These are phyloP conservation scores for Geotrichum carabidarum DNA, from an alignment of 1,139 yeast species.

Conservation along the genomic window DNA sequence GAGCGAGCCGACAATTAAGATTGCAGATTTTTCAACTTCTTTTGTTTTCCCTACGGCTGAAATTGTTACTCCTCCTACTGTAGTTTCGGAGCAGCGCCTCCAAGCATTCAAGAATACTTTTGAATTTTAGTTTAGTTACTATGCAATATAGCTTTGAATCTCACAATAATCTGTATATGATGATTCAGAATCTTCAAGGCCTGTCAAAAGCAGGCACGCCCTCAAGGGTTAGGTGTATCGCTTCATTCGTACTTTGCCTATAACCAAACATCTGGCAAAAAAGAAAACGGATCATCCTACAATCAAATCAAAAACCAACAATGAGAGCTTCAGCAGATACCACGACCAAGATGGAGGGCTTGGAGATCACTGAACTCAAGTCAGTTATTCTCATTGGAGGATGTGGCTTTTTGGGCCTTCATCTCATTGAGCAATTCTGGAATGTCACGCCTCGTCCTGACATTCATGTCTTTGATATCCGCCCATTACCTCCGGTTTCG, in stretches of 20 bases:
- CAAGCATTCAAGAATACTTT: neutral
- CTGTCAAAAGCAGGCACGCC: neutral
- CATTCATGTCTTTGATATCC: constrained; percentile 83
- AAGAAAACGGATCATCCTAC: neutral
- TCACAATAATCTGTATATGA: neutral
- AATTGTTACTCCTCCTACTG: neutral
- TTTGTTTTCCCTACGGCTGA: neutral
- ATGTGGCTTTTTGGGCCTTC: constrained; percentile 90
- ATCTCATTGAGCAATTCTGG: constrained; percentile 79
- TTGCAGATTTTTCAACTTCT: neutral
- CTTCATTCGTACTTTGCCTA: neutral
- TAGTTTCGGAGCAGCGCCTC: neutral
- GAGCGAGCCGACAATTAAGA: neutral
- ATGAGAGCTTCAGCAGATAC: too few relatives aligned
- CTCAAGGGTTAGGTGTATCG: neutral
- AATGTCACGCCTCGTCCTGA: constrained; percentile 60
- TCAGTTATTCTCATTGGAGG: constrained; percentile 89
- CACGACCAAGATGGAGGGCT: neutral
- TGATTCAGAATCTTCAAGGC: neutral
- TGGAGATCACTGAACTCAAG: constrained; percentile 29
- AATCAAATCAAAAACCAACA: neutral
- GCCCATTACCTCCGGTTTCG: constrained; percentile 68
- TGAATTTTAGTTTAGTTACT: neutral
- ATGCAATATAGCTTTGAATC: neutral
- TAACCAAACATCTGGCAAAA: neutral